A percentile compares a stretch with the other conserved stretches of the same genome.
phyloP scores from a whole-genome alignment of 2,329 filamentous ascomycete species.

The Cercospora sp. region DNA sequence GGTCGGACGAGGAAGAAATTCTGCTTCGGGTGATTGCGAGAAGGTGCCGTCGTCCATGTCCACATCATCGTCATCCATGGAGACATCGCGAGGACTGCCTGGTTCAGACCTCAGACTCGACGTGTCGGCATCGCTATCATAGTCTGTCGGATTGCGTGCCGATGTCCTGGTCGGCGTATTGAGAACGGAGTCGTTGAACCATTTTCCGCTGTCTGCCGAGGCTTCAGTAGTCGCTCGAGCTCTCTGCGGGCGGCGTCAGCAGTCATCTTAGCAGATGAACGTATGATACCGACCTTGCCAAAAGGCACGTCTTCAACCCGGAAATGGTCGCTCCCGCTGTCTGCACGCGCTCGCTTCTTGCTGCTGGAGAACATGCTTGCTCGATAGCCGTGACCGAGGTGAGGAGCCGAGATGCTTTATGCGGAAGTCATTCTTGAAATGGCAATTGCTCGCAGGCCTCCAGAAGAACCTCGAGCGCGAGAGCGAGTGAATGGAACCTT shows the following conservation, averaged over 20 bases:
- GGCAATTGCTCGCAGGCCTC: not conserved
- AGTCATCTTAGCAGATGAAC: not conserved
- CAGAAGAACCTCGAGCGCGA: not conserved
- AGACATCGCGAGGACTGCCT: constrained; percentile 35
- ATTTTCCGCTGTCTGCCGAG: constrained; percentile 21
- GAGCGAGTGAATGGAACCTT: not conserved
- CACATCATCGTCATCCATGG: constrained; percentile 32
- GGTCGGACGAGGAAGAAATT: constrained; percentile 12
- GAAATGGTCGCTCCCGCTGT: constrained; percentile 19
- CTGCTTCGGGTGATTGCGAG: constrained; percentile 28
- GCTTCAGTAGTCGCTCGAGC: constrained; percentile 24
- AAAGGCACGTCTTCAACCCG: constrained; percentile 13
- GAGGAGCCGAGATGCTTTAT: constrained; percentile 12
- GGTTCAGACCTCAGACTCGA: constrained; percentile 38
- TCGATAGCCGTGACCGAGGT: constrained; percentile 1
- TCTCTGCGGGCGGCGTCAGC: constrained; percentile 22
- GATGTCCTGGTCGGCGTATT: constrained; percentile 28
- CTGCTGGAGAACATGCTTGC: constrained; percentile 15
- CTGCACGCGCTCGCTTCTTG: constrained; percentile 25
- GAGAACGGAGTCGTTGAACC: constrained; percentile 34
- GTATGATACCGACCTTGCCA: constrained; percentile 21
- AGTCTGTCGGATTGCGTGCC: constrained; percentile 28
- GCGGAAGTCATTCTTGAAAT: constrained; percentile 3
- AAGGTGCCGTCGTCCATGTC: constrained; percentile 28
- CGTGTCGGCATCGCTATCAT: constrained; percentile 37